Conservation (phyloP, 371 early-diverging fungal species). For the Lichtheimia ramosa region DNA sequence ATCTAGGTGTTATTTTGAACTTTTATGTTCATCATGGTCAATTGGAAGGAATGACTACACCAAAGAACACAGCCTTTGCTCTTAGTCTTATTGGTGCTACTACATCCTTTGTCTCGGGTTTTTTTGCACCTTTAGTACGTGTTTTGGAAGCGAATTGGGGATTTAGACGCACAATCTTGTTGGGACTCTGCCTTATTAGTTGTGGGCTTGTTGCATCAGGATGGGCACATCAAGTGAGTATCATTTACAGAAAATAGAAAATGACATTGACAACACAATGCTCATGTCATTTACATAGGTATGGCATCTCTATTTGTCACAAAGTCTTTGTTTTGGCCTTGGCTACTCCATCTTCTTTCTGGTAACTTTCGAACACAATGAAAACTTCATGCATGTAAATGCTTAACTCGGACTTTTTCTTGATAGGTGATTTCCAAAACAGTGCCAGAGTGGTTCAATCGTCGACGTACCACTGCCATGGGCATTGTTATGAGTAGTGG, state of each 20-base stretch:
- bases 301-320: conserved; percentile 65
- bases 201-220: conserved; percentile 30
- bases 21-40: conserved; percentile 16
- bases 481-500: conserved; percentile 49
- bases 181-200: conserved; percentile 19
- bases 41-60: conserved; percentile 9
- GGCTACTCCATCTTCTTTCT: conserved; percentile 3
- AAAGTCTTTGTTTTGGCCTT: conserved; percentile 34
- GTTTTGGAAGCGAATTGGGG: conserved; percentile 17
- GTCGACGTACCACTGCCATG: conserved; percentile 59
- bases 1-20: conserved; percentile 24
- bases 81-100: conserved; percentile 29
- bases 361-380: not conserved
- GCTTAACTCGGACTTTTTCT: conserved; percentile 16
- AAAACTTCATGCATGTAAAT: not conserved
- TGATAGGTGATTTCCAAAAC: not conserved
- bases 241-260: not conserved
- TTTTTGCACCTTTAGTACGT: conserved; percentile 25
- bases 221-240: conserved; percentile 14
- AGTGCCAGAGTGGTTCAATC: conserved; percentile 69
- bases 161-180: conserved; percentile 17
- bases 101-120: conserved; percentile 27
- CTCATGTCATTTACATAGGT: conserved; percentile 3
- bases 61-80: not conserved
- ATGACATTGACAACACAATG: not conserved